Evolutionary conservation across 1,139 yeast species (phyloP), one percentile per base, ranked within the genome.

Genomic region (Debaryomyces subglobosus): DNA sequence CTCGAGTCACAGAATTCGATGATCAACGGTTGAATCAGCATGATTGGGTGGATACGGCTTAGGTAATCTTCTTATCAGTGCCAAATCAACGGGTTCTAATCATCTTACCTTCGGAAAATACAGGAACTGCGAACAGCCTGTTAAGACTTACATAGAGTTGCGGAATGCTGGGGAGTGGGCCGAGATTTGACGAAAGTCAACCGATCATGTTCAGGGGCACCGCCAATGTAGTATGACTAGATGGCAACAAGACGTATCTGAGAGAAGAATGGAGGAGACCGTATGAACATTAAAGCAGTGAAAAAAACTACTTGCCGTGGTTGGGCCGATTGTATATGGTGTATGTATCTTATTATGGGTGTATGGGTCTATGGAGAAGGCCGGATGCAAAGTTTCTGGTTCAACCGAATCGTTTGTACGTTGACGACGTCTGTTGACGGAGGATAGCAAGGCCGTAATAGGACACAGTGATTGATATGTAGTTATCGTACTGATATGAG

Each of bases 41-140:
- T 40, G 43, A 40, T 40, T 40, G 43, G 43, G 43, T 32, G 23
- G 43, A 30, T 21, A 21, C 8, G 25, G 24, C 12, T 35, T 35
- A 35, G 24, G 25, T 35, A 35, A 30, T 16, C 27, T 20, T 6
- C 25, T 40, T 40, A 40, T 30, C 43, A 40, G 36, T 30, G 27
- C 43, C 43, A 30, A 40, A 40, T 40, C 37, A 40, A 15, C 43
- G 36, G 20, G 29, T 25, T 18, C 34, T 12, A 39, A 25, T 25
- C 15, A 30, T 25, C 16, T 8, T 18, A 24, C 9, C 16, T 35
- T 30, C 27, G 43, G 27, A 16, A 8, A 29, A 13, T 30, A 30
- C 29, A 40, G 43, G 43, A 30, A 15, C 4, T 9, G 20, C 12
- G 8, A 32, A 32, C 20, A 15, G 10, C 8, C 9, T 9, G 35